A percentile compares a stretch with the other conserved stretches of the same genome.
These are phyloP conservation scores for Straminergon stramineum DNA, from an alignment of 225 moss, liverwort and hornwort genomes.

Conservation along the genomic window DNA sequence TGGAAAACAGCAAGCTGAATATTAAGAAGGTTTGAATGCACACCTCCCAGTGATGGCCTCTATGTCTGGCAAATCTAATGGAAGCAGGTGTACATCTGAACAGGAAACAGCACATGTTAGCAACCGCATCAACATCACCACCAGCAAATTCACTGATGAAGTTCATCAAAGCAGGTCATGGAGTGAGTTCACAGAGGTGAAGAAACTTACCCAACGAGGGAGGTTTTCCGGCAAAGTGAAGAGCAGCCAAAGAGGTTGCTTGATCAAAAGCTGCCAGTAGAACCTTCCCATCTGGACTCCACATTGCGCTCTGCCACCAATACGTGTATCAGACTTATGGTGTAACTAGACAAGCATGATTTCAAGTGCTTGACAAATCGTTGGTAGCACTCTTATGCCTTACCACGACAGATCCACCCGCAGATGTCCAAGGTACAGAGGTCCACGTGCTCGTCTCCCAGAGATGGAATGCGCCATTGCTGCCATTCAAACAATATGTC, in stretches of 20 bases:
- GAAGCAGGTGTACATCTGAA: slow-evolving; percentile 91
- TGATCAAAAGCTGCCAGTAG: slow-evolving; percentile 79
- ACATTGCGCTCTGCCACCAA: slow-evolving; percentile 76
- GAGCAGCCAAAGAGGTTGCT: slow-evolving; percentile 69
- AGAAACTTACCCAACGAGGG: slow-evolving; percentile 67
- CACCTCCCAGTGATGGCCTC: slow-evolving; percentile 71
- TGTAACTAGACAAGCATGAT: neutral
- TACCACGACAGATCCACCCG: slow-evolving; percentile 78
- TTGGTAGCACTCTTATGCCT: neutral
- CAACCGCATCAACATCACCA: neutral
- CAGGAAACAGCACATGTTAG: slow-evolving; percentile 1
- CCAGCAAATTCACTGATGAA: neutral
- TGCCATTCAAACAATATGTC: slow-evolving; percentile 7
- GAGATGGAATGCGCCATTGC: slow-evolving; percentile 84
- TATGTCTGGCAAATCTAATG: slow-evolving; percentile 81
- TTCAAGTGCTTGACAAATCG: neutral
- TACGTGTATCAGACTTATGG: neutral
- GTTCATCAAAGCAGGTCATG: neutral
- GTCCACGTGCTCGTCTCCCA: slow-evolving; percentile 98
- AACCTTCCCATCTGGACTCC: slow-evolving; percentile 92
- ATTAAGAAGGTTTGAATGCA: neutral
- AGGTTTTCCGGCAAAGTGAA: slow-evolving; percentile 84
- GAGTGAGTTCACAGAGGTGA: neutral
- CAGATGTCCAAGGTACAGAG: slow-evolving; percentile 89
- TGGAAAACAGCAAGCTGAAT: neutral